Evolutionary conservation across 352 stramenopile genomes (phyloP), one percentile per base, ranked within the genome.

Genomic region (Globisporangium irregulare): DNA sequence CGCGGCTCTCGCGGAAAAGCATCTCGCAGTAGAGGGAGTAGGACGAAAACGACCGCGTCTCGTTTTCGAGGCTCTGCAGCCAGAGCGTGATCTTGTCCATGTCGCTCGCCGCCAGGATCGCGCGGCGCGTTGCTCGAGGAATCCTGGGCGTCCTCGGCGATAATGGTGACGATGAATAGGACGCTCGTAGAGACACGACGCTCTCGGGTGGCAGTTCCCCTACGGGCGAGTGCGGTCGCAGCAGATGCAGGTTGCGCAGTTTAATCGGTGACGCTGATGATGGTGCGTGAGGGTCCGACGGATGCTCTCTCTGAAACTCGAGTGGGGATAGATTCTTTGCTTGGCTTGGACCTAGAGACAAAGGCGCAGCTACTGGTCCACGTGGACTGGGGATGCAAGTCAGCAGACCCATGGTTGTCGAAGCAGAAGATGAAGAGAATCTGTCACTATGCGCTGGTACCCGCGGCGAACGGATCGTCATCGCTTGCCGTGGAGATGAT

Each of bases 21-120:
- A 86, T 89, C 59, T 93, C 80, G 54, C 83, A 91, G 59, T 91
- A 92, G 34, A 92, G 71, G 51, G 80, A 83, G 61, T 89, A 93
- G 27, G 86, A 93, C 53, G 77, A 77, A 65, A 83, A 93, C 41
- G 69, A 68, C 1, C 60, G 55, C 14, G 58, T 53, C 63, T 92
- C 83, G 1, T 58, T 64, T 38, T 77, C 69, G 18, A 93, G 75
- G 48, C 75, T 87, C 4, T 76, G 55, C 20, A 93, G 78, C 86
- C 86, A 93, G 29, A 65, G 70, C 7, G 73, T 83, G 70, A 93
- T 86, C 73, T 91, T 90, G 22, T 82, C 73, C 25, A 82, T 61
- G 65, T 92, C 86, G 0, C 77, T 72, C 15, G 73, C 55, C 3
- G 60, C 63, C 22, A 91, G 59, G 55, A 87, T 83, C 22, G 71